Conservation (phyloP, 257 asterid species). For the Solanum tacnaense region DNA sequence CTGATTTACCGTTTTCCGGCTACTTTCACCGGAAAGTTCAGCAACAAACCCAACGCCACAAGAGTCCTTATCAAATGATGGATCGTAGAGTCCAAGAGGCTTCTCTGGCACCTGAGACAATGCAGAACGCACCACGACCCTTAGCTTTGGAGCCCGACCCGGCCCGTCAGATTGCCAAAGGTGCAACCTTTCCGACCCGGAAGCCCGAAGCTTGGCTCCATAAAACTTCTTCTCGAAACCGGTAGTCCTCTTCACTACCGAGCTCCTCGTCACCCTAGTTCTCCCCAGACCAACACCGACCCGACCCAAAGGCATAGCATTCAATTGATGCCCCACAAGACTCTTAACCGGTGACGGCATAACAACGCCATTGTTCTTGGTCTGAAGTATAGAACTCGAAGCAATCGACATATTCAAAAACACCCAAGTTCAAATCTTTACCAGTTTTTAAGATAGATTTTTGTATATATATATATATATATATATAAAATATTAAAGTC, state of each 20-base stretch:
- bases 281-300: constrained; percentile 19
- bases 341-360: constrained; percentile 30
- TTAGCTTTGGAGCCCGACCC: constrained; percentile 42
- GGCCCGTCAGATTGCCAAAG: constrained; percentile 54
- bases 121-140: constrained; percentile 47
- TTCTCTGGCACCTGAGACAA: constrained; percentile 89
- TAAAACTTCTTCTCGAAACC: constrained; percentile 28
- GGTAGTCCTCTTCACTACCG: constrained; percentile 11
- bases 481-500: neutral
- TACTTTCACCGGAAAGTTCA: constrained; percentile 89
- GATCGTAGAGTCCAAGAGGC: constrained; percentile 93
- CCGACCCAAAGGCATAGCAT: constrained; percentile 55
- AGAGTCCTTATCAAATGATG: constrained; percentile 88
- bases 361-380: constrained; percentile 9
- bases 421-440: neutral
- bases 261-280: neutral
- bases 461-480: neutral
- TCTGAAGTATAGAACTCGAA: constrained; percentile 25
- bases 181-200: constrained; percentile 42
- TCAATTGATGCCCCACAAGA: constrained; percentile 56
- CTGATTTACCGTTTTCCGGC: constrained; percentile 76
- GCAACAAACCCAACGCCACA: constrained; percentile 99
- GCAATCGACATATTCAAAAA: constrained; percentile 50
- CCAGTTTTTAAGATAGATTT: neutral
- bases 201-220: constrained; percentile 35